Conservation (phyloP, 2,329 filamentous ascomycete genomes). For the Sodiomyces alkalinus region DNA sequence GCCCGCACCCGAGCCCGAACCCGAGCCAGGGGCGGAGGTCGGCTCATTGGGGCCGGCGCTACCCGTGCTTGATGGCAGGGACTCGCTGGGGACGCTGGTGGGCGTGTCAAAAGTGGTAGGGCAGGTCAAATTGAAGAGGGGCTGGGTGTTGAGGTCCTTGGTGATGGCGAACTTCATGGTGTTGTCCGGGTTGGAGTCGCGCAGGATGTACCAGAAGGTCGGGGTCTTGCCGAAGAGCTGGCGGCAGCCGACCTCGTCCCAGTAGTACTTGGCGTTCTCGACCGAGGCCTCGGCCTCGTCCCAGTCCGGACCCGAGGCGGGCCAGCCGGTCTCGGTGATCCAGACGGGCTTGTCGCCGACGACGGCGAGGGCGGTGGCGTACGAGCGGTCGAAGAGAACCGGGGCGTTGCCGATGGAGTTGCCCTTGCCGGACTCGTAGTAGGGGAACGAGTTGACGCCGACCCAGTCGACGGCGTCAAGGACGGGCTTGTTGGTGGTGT, state of each 20-base stretch:
- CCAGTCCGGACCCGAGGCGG: constrained; percentile 34
- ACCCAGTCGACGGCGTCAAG: constrained; percentile 49
- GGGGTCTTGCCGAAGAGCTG: constrained; percentile 38
- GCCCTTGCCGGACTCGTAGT: constrained; percentile 42
- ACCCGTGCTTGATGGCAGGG: constrained; percentile 7
- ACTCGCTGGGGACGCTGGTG: constrained; percentile 8
- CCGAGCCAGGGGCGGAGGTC: constrained; percentile 6
- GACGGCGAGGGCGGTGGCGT: constrained; percentile 26
- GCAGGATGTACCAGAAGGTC: constrained; percentile 47
- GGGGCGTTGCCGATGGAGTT: constrained; percentile 40
- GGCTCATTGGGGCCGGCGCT: constrained; percentile 7
- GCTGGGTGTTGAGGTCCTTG: constrained; percentile 33
- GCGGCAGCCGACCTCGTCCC: constrained; percentile 44
- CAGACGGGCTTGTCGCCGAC: constrained; percentile 39
- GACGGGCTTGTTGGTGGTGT: constrained; percentile 42
- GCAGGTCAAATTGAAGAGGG: constrained; percentile 39
- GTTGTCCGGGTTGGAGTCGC: constrained; percentile 46
- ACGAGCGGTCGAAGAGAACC: constrained; percentile 37
- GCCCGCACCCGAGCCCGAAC: constrained; percentile 7
- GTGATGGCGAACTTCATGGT: constrained; percentile 42
- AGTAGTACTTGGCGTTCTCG: constrained; percentile 48
- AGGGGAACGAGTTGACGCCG: constrained; percentile 51
- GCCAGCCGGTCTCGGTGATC: constrained; percentile 54
- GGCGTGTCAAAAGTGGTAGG: constrained; percentile 24
- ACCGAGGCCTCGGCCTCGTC: constrained; percentile 38